Evolutionary conservation across 108 stramenopile genomes (phyloP).

Genomic region (Nitzschia palea): DNA sequence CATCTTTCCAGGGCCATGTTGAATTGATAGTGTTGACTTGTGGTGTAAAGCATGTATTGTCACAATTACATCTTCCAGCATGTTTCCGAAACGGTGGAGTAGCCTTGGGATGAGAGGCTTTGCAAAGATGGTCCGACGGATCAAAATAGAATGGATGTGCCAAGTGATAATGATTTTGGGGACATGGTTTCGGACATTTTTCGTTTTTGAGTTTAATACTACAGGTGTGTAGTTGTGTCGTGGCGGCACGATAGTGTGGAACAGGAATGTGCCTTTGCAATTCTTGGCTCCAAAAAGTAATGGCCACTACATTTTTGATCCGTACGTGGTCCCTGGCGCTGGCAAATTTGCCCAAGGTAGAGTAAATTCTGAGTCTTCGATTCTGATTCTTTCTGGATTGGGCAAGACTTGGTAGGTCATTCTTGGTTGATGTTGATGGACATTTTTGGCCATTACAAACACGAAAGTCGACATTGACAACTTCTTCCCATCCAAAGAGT

Average conservation of each 20-base stretch:
- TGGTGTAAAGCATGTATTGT: slow-evolving; percentile 23
- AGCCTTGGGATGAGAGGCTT: slow-evolving; percentile 1
- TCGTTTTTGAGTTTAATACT: not conserved
- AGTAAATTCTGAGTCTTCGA: not conserved
- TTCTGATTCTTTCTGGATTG: not conserved
- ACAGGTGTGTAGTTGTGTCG: not conserved
- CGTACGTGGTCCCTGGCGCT: not conserved
- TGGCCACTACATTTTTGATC: not conserved
- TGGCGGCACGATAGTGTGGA: not conserved
- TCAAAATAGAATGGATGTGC: slow-evolving; percentile 6
- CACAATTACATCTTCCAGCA: slow-evolving; percentile 14
- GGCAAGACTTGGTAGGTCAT: not conserved
- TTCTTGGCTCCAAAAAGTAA: not conserved
- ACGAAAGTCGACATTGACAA: not conserved
- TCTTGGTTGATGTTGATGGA: not conserved
- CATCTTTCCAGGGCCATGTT: slow-evolving; percentile 22
- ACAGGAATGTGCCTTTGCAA: not conserved
- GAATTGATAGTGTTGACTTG: not conserved
- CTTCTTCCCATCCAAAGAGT: not conserved
- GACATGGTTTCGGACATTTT: slow-evolving; percentile 1
- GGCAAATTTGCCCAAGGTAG: not conserved
- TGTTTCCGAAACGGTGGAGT: not conserved
- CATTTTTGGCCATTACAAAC: not conserved
- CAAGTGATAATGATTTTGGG: not conserved
- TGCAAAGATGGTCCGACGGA: not conserved